phyloP scores from a whole-genome alignment of 257 asterid species.

The Rubia yunnanensis region DNA sequence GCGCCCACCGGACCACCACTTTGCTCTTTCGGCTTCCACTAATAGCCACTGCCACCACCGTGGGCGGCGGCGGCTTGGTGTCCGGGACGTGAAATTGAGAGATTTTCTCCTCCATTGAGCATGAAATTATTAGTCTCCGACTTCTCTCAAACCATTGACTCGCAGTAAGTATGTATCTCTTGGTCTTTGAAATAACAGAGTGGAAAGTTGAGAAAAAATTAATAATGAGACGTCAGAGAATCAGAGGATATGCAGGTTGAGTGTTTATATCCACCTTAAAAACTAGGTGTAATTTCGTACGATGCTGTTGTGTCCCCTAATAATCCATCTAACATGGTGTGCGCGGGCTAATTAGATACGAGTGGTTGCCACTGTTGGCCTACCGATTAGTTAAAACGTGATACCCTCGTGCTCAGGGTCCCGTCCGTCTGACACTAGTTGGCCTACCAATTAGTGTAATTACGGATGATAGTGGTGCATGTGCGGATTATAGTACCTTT shows the following conservation, averaged over 20 bases:
- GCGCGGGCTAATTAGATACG: neutral
- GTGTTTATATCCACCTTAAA: slow-evolving; percentile 1
- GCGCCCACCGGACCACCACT: slow-evolving; percentile 66
- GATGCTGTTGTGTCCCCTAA: neutral
- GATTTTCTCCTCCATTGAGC: slow-evolving; percentile 21
- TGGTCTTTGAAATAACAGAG: neutral
- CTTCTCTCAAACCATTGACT: slow-evolving; percentile 1
- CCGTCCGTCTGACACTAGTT: too few relatives aligned
- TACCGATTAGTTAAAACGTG: too few relatives aligned
- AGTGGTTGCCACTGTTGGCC: slow-evolving; percentile 2
- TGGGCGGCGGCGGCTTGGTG: slow-evolving; percentile 20
- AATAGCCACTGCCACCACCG: slow-evolving; percentile 49
- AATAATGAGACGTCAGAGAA: neutral
- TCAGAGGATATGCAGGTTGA: neutral
- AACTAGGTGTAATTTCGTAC: neutral
- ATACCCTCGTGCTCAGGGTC: too few relatives aligned
- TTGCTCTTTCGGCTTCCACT: slow-evolving; percentile 53
- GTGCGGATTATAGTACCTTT: too few relatives aligned
- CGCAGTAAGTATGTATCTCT: neutral
- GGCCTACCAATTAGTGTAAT: too few relatives aligned
- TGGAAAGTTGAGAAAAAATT: neutral
- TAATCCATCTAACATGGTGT: neutral
- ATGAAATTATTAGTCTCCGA: neutral
- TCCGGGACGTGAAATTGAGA: slow-evolving; percentile 23
- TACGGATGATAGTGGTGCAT: too few relatives aligned